Evolutionary conservation across 1,139 yeast species (phyloP).

Genomic region (Magnusiomyces tetraspermus): DNA sequence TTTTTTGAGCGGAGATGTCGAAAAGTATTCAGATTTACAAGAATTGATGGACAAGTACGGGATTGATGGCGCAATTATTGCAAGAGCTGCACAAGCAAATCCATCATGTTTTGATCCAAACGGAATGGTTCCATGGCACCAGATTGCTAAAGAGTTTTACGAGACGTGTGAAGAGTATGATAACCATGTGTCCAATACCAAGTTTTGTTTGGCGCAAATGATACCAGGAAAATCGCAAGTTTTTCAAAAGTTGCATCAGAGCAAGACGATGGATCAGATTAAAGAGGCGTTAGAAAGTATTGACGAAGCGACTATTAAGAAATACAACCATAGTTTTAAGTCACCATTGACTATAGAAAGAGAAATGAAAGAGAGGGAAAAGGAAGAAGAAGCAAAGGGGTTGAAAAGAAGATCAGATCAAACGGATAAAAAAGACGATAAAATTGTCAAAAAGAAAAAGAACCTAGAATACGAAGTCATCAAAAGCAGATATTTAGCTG

Average conservation of each 20-base stretch:
- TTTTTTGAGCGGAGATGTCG: slow-evolving; percentile 72
- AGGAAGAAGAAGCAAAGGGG: background rate
- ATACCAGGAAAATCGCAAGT: slow-evolving; percentile 67
- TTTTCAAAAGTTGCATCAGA: slow-evolving; percentile 48
- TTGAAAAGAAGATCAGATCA: background rate
- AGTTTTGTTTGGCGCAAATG: slow-evolving; percentile 68
- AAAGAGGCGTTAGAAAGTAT: slow-evolving; percentile 6
- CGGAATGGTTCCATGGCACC: slow-evolving; percentile 41
- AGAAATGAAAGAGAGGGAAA: background rate
- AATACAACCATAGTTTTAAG: background rate
- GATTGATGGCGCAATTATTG: slow-evolving; percentile 81
- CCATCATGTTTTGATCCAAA: slow-evolving; percentile 57
- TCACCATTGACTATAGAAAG: background rate
- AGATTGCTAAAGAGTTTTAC: slow-evolving; percentile 47
- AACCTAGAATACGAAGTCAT: background rate
- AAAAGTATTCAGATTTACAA: slow-evolving; percentile 45
- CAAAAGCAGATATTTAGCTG: background rate
- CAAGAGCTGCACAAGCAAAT: slow-evolving; percentile 79
- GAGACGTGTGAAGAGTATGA: slow-evolving; percentile 46
- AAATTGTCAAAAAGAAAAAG: background rate
- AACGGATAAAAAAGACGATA: background rate
- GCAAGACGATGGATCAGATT: slow-evolving; percentile 44
- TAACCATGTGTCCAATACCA: slow-evolving; percentile 62
- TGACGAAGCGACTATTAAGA: background rate
- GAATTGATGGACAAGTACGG: slow-evolving; percentile 45